Evolutionary conservation across 75 land plant genomes (phyloP), one percentile per base, ranked within the genome.

Genomic region (Selaginella moellendorffii): DNA sequence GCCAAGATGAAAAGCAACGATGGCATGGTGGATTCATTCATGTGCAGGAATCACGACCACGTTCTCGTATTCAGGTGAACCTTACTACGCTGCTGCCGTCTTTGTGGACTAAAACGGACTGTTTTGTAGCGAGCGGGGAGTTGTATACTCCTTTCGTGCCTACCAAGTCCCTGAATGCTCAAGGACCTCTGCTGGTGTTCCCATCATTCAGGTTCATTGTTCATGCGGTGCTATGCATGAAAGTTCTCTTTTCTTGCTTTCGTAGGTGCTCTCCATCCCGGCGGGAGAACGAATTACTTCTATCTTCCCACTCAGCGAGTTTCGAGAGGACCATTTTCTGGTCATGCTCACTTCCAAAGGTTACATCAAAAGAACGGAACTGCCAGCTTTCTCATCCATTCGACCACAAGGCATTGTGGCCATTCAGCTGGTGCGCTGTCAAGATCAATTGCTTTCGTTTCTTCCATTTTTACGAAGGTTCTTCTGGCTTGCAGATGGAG

Each of bases 251-350:
- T 54, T 8, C 36, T 26, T 46, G 21, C 84, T n/a, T n/a, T n/a
- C n/a, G n/a, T n/a, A 93, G 99, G 72, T 93, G 26, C 64, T 93
- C 53, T 77, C 96, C 29, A 65, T 93, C 56, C 76, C 85, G 52
- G 83, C 88, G 25, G 99, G 96, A 19, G 99, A 93, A 72, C 77
- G 82, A 67, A 84, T 93, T 72, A 93, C 99, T 10, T 93, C 99
- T 1, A 69, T 93, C 18, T 75, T 84, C 63, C 82, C 99, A 63
- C 87, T 93, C 29, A 82, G 82, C 62, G 85, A 84, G 24, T 93
- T 93, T 74, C 74, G 65, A 23, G 84, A 65, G 26, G 85, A 91
- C 54, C 87, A 89, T 68, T 86, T 74, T 71, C 68, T 93, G 19
- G 30, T 89, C 12, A 93, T 93, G 99, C 77, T 93, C 53, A 93